phyloP scores from a whole-genome alignment of 225 moss, liverwort and hornwort genomes.

The Pseudisothecium myosuroides region DNA sequence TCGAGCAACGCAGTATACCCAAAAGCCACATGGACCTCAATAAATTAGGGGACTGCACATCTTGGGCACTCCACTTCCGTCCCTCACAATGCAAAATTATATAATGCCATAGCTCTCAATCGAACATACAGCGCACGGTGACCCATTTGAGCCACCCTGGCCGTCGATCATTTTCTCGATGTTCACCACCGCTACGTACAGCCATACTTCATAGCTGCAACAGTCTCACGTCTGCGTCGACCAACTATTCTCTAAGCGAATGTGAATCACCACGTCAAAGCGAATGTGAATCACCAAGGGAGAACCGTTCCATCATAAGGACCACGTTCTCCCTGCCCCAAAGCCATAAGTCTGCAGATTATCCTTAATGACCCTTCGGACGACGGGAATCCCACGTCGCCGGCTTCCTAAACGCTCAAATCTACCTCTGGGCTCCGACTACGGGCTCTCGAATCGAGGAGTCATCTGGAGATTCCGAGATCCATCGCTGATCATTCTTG shows the following conservation, averaged over 20 bases:
- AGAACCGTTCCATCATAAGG: background rate
- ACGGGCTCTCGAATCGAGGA: background rate
- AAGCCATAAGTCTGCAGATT: background rate
- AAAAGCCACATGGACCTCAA: background rate
- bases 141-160: slow-evolving; percentile 14
- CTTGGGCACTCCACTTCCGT: background rate
- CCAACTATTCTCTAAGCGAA: background rate
- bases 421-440: background rate
- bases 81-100: background rate
- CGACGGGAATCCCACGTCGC: background rate
- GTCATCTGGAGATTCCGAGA: background rate
- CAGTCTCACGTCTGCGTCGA: background rate
- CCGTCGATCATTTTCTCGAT: background rate
- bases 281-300: background rate
- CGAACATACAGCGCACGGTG: slow-evolving; percentile 15
- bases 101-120: background rate
- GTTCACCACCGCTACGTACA: background rate
- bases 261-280: background rate
- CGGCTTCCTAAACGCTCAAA: background rate
- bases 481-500: background rate
- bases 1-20: too few relatives aligned
- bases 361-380: background rate
- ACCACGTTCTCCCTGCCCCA: background rate
- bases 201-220: background rate
- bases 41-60: slow-evolving; percentile 3